Evolutionary conservation across 2,329 filamentous ascomycete species (phyloP).

Genomic region (Lizonia empirigonia): DNA sequence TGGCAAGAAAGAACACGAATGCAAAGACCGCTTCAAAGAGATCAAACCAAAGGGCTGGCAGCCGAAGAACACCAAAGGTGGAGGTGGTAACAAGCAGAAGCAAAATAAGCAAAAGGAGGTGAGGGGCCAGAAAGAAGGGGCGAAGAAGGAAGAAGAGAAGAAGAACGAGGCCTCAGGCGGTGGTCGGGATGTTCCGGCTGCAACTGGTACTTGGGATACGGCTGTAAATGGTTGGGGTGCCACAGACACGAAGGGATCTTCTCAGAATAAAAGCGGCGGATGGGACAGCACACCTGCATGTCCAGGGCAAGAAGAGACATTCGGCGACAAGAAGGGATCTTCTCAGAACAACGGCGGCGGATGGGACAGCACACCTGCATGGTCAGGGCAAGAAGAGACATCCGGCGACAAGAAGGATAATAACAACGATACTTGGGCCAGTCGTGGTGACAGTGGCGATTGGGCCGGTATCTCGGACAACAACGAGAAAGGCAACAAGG

Average conservation of each 20-base stretch:
- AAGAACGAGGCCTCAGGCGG: slow-evolving; percentile 2
- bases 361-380: neutral
- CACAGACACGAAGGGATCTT: too few species aligned
- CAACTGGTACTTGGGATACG: too few species aligned
- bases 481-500: neutral
- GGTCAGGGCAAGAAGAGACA: too few species aligned
- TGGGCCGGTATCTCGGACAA: too few species aligned
- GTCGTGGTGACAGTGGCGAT: too few species aligned
- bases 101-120: slow-evolving; percentile 25
- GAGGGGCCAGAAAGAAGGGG: slow-evolving; percentile 17
- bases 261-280: too few species aligned
- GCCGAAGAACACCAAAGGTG: slow-evolving; percentile 15
- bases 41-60: slow-evolving; percentile 42
- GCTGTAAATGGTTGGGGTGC: too few species aligned
- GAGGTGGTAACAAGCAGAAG: slow-evolving; percentile 25
- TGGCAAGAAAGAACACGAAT: slow-evolving; percentile 26
- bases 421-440: neutral
- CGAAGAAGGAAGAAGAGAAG: slow-evolving; percentile 15
- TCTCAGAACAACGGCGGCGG: too few species aligned
- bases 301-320: too few species aligned
- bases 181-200: neutral
- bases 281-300: neutral
- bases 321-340: too few species aligned
- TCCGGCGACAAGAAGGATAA: neutral
- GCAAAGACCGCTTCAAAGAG: slow-evolving; percentile 39